Conservation (phyloP, 371 early-diverging fungal species). For the Circinella minor region DNA sequence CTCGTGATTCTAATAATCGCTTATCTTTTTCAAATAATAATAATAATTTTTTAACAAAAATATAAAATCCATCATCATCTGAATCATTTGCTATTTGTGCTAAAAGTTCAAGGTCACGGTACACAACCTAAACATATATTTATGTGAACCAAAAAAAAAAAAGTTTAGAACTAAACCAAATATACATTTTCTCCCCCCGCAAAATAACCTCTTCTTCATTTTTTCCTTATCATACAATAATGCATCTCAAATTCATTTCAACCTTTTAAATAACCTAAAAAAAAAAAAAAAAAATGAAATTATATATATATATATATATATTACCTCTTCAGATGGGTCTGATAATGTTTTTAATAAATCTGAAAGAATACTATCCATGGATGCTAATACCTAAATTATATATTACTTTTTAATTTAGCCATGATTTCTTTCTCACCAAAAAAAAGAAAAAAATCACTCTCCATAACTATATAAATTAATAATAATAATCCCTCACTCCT, state of each 20-base stretch:
- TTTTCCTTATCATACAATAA: too few species aligned
- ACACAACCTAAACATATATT: constrained; percentile 65
- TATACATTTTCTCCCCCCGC: too few species aligned
- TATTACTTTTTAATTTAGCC: too few species aligned
- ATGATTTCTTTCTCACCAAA: too few species aligned
- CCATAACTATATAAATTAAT: neutral
- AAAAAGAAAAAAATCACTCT: too few species aligned
- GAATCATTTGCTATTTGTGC: constrained; percentile 87
- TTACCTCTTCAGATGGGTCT: constrained; percentile 86
- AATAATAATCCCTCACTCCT: neutral
- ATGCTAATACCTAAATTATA: constrained; percentile 55
- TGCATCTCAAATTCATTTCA: too few species aligned
- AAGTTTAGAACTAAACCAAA: too few species aligned
- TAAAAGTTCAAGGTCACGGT: constrained; percentile 83
- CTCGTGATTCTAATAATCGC: constrained; percentile 81
- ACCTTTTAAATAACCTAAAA: too few species aligned
- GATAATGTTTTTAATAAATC: constrained; percentile 84
- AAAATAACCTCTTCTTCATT: neutral
- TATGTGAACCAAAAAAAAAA: neutral
- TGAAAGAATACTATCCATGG: constrained; percentile 80
- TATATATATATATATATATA: too few species aligned
- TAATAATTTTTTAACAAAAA: constrained; percentile 80
- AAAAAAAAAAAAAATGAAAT: neutral
- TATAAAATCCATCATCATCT: constrained; percentile 75
- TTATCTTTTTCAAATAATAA: constrained; percentile 82